Base-by-base conservation (phyloP, 2,329 filamentous ascomycete genomes). In the Neofusicoccum parvum region DNA sequence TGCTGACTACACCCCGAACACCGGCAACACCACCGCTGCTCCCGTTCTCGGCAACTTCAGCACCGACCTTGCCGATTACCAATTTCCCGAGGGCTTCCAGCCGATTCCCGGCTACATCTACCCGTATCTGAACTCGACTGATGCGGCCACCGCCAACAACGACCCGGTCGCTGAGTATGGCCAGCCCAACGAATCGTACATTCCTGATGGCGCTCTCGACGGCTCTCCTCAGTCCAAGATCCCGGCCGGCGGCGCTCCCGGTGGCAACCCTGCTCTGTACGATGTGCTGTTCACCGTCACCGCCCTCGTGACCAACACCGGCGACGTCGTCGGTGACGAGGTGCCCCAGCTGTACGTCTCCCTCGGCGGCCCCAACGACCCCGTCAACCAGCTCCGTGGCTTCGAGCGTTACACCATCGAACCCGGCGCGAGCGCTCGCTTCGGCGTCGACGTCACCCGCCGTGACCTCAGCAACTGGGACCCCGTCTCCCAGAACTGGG, bases 381-480 rank as follows among this genome's bases (percentile, higher is more conserved):
- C 87, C 9, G 81, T 81, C 65, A 79, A 85, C 48, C 84, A 86
- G 2, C 87, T 98, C 14, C 89, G 94, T 67, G 89, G 89, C 50
- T 98, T 97, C 72, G 91, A 96, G 66, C 87, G 92, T 53, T 64
- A 64, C 41, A 84, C 82, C 58, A 88, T 97, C 68, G 82, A 85
- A 3, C 85, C 92, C 0, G 92, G 92, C n/a, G 76, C 87, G 76
- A 87, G 84, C 60, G 83, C 81, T 3, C 86, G 83, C 1, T 96
- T 95, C 81, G 82, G 77, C 0, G 88, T 87, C 0, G 85, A 88
- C 15, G 78, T 97, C 64, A 93, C 88, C 5, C 86, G 94, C 45
- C 88, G 92, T 65, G 94, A 97, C 73, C 70, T 97, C 65, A 92
- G 90, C 75, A 95, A 93, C 80, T 97, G 94, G 94, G 92, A 97